phyloP scores from a whole-genome alignment of 106 monocot genomes.

The Gastrodia elata region DNA sequence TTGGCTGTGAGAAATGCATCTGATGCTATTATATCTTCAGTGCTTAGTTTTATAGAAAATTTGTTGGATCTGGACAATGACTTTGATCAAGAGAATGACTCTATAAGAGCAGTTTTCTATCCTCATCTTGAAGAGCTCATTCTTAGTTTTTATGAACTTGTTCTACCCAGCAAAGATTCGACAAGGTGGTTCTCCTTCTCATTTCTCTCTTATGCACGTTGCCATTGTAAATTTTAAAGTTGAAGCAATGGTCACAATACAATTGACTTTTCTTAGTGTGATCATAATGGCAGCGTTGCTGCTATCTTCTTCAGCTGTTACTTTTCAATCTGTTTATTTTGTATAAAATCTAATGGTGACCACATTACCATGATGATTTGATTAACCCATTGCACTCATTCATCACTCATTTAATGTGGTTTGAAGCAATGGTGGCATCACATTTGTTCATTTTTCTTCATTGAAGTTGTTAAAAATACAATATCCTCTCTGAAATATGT shows the following conservation, averaged over 20 bases:
- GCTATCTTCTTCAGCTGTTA: not conserved
- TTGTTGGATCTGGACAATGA: conserved; percentile 57
- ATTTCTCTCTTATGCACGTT: not conserved
- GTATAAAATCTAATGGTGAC: not conserved
- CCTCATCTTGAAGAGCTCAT: conserved; percentile 64
- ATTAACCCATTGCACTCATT: not conserved
- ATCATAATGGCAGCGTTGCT: not conserved
- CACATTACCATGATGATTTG: not conserved
- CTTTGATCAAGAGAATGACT: conserved; percentile 30
- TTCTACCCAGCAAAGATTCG: conserved; percentile 24
- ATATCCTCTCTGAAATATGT: not conserved
- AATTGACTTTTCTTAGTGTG: not conserved
- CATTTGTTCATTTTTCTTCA: not conserved
- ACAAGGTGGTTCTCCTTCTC: conserved; percentile 33
- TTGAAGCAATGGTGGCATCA: too few species aligned
- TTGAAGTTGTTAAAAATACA: not conserved
- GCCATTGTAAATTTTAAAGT: not conserved
- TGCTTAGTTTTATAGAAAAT: conserved; percentile 72
- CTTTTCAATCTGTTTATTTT: not conserved
- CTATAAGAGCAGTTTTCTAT: conserved; percentile 36
- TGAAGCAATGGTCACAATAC: not conserved
- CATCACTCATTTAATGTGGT: not conserved
- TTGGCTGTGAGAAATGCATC: conserved; percentile 70
- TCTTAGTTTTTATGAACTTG: conserved; percentile 41
- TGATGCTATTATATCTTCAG: conserved; percentile 55